Base-by-base conservation (phyloP, 306 rosid genomes). In the Erythrophleum fordii region DNA sequence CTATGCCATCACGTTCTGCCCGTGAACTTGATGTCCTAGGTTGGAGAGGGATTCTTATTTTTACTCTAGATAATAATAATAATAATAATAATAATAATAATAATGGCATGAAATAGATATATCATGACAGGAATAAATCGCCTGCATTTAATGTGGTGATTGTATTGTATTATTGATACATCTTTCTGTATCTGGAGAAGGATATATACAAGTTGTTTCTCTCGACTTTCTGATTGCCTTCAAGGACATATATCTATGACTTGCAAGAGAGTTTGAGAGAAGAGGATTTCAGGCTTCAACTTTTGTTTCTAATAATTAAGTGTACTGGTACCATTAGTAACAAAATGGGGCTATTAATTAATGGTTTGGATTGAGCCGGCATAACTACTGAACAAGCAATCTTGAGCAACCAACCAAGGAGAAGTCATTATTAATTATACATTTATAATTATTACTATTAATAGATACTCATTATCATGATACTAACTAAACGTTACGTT, bases 1-100 rank as follows among this genome's bases (percentile, higher is more conserved):
- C 62, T 93, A 93, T 51, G 80, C 8, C 26, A 62, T 93, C 41
- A 93, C 92, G 0, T 89, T 91, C 79, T 91, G 97, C 23, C 92
- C 95, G 11, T 90, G 65, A 85, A 12, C 1, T 9, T 1, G 60
- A 53, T 34, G 3, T 34, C 37, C 37, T n/a, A 3, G 58, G 23
- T 5, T 0, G 4, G n/a, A 3, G 58, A 13, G 0, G 18, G 18
- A 14, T 9, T 60, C 4, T 56, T 20, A 8, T 66, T 66, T 3
- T 22, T 66, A 2, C 0, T n/a, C 26, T 8, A 31, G 46, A 37
- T 16, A 34, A 69, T 1, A 44, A n/a, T n/a, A n/a, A n/a, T n/a
- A n/a, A n/a, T n/a, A n/a, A n/a, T n/a, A n/a, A n/a, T n/a, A n/a
- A n/a, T n/a, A n/a, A n/a, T n/a, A 41, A 58, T 25, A 6, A 67